phyloP scores from a whole-genome alignment of 768 basidiomycete genomes.

The Daedaleopsis sinensis region DNA sequence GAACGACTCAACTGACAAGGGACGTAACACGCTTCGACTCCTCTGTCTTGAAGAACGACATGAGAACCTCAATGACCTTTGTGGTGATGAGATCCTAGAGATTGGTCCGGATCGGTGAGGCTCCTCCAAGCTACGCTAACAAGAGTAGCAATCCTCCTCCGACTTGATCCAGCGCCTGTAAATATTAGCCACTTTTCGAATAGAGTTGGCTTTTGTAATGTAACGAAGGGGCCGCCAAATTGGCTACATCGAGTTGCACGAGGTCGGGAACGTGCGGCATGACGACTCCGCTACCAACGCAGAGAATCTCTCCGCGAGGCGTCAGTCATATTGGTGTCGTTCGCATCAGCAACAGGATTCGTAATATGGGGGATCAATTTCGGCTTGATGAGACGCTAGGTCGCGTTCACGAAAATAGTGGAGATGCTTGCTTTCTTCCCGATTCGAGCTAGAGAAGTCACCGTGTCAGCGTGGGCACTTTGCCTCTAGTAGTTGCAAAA shows the following conservation, averaged over 20 bases:
- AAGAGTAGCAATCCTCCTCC: slow-evolving; percentile 60
- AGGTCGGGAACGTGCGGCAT: slow-evolving; percentile 80
- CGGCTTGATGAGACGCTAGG: slow-evolving; percentile 91
- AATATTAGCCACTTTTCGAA: slow-evolving; percentile 95
- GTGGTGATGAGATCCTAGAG: slow-evolving; percentile 84
- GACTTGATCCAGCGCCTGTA: slow-evolving; percentile 84
- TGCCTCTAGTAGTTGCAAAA: not conserved
- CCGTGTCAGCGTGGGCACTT: slow-evolving; percentile 7
- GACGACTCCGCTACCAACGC: slow-evolving; percentile 93
- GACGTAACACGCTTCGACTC: slow-evolving; percentile 95
- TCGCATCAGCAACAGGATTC: slow-evolving; percentile 86
- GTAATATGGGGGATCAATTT: slow-evolving; percentile 95
- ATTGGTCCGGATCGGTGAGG: slow-evolving; percentile 74
- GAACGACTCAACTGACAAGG: slow-evolving; percentile 70
- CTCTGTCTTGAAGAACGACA: slow-evolving; percentile 99
- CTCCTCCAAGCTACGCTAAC: slow-evolving; percentile 67
- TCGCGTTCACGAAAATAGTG: slow-evolving; percentile 88
- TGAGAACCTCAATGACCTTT: slow-evolving; percentile 96
- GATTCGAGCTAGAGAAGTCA: slow-evolving; percentile 58
- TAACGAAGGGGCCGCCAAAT: slow-evolving; percentile 89
- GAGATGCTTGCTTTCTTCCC: slow-evolving; percentile 91
- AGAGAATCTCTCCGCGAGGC: slow-evolving; percentile 92
- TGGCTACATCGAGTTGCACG: slow-evolving; percentile 87
- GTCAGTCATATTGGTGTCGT: slow-evolving; percentile 84
- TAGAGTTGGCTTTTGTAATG: slow-evolving; percentile 90